Evolutionary conservation across 495 filamentous ascomycete genomes (phyloP), one percentile per base, ranked within the genome.

Genomic region (Neurospora sp.): DNA sequence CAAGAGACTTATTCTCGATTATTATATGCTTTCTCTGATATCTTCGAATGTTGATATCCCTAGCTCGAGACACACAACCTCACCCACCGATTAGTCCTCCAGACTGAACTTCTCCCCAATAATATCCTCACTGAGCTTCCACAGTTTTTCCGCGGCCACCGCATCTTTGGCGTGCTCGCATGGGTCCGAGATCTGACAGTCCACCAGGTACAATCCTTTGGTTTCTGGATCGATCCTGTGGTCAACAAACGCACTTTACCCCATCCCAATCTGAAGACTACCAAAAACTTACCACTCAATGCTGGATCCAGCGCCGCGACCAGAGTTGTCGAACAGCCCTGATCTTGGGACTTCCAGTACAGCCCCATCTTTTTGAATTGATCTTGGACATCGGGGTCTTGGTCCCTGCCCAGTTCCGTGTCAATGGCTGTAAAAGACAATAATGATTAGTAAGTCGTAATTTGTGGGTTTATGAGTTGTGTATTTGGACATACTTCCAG

Each of bases 301-400:
- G 76, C 79, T 0, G 87, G 86, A 74, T 90, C 87, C 74, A 89
- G 82, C 0, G 88, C 88, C 1, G 88, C 89, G 20, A 87, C 85
- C 0, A 91, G 73, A 35, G 85, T 86, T 0, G 87, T 90, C 10
- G 88, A 85, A n/a, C 81, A 83, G 2, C 89, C 89, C 73, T 88
- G 82, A 46, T 87, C 82, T 0, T 78, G 71, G 2, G 81, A 83
- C 79, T 90, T 90, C 84, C 85, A 87, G 69, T 81, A 83, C 12
- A 73, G 40, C 1, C 78, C 79, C 16, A 79, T 80, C 39, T 80
- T 81, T 68, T 78, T 76, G 61, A 85, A 84, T 20, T 81, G 78
- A 8, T 80, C 80, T 0, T 77, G 73, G 48, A 82, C 73, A 38
- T 83, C 80, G 5, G 78, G 73, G 14, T 85, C 83, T 39, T 83